phyloP scores from a whole-genome alignment of 805 yeast genomes.

The Hanseniaspora opuntiae region DNA sequence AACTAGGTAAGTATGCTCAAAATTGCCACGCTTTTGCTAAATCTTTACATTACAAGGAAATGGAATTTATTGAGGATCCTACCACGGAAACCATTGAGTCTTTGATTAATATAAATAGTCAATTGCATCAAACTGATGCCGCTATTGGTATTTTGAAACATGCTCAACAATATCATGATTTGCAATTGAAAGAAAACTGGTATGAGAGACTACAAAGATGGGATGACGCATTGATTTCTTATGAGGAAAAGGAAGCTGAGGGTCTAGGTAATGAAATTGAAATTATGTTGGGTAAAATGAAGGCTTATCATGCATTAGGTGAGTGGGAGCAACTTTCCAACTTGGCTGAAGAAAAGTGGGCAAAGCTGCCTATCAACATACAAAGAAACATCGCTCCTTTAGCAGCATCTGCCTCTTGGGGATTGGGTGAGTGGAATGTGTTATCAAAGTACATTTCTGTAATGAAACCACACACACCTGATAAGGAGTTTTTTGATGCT shows the following conservation, averaged over 20 bases:
- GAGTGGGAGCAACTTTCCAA: conserved; percentile 91
- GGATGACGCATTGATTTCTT: conserved; percentile 93
- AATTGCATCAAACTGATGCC: conserved; percentile 90
- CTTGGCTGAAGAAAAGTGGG: conserved; percentile 80
- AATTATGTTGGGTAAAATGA: conserved; percentile 92
- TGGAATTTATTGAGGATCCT: conserved; percentile 88
- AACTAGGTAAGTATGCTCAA: conserved; percentile 84
- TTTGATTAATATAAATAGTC: conserved; percentile 81
- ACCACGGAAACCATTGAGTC: conserved; percentile 85
- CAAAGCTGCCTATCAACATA: conserved; percentile 52
- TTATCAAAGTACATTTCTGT: conserved; percentile 84
- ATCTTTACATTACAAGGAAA: conserved; percentile 87
- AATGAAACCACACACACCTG: conserved; percentile 87
- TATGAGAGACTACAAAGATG: conserved; percentile 91
- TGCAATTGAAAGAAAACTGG: conserved; percentile 94
- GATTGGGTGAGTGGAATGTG: conserved; percentile 89
- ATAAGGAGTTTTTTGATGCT: conserved; percentile 87
- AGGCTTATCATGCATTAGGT: conserved; percentile 95
- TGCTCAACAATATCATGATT: conserved; percentile 79
- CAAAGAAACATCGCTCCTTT: conserved; percentile 82
- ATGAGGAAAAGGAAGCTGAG: conserved; percentile 56
- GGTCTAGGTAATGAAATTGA: conserved; percentile 52
- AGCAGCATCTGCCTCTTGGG: conserved; percentile 99
- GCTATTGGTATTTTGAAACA: conserved; percentile 93
- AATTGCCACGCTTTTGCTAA: conserved; percentile 95